phyloP scores from a whole-genome alignment of 495 filamentous ascomycete genomes.

The Trichoderma orchidacearum region DNA sequence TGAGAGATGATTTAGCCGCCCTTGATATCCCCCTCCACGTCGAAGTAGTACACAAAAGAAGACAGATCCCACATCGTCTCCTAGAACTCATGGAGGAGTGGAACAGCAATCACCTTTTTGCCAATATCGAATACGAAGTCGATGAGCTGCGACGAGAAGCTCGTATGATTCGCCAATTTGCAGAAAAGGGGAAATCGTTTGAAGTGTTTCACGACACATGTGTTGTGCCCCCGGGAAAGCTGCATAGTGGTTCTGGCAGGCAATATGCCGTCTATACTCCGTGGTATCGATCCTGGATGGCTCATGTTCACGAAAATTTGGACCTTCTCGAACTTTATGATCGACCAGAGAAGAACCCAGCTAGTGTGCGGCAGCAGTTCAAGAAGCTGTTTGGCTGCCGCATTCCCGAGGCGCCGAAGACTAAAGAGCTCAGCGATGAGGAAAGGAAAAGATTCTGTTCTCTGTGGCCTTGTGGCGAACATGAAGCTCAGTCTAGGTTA shows the following conservation, averaged over 20 bases:
- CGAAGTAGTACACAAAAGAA: constrained; percentile 54
- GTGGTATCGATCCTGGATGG: constrained; percentile 68
- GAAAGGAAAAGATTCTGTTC: constrained; percentile 41
- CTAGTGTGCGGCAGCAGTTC: constrained; percentile 35
- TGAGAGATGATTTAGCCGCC: constrained; percentile 52
- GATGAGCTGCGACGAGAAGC: constrained; percentile 67
- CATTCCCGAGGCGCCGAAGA: constrained; percentile 51
- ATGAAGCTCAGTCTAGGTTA: constrained; percentile 54
- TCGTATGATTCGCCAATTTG: constrained; percentile 42
- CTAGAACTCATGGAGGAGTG: constrained; percentile 55
- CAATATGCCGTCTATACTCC: constrained; percentile 80
- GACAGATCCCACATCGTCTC: constrained; percentile 47
- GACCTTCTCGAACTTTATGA: constrained; percentile 48
- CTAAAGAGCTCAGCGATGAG: constrained; percentile 45
- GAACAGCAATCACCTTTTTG: constrained; percentile 59
- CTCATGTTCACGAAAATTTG: constrained; percentile 52
- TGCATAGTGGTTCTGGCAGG: constrained; percentile 49
- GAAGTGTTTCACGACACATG: constrained; percentile 65
- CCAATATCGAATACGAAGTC: constrained; percentile 67
- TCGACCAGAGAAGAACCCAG: constrained; percentile 47
- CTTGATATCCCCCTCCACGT: constrained; percentile 72
- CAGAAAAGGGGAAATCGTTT: constrained; percentile 48
- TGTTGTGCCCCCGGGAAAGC: constrained; percentile 57
- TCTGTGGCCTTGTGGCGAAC: constrained; percentile 71
- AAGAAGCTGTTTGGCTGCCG: constrained; percentile 44